Evolutionary conservation across 1,284 basidiomycete species (phyloP).

Genomic region (Tylopilus microsporus): DNA sequence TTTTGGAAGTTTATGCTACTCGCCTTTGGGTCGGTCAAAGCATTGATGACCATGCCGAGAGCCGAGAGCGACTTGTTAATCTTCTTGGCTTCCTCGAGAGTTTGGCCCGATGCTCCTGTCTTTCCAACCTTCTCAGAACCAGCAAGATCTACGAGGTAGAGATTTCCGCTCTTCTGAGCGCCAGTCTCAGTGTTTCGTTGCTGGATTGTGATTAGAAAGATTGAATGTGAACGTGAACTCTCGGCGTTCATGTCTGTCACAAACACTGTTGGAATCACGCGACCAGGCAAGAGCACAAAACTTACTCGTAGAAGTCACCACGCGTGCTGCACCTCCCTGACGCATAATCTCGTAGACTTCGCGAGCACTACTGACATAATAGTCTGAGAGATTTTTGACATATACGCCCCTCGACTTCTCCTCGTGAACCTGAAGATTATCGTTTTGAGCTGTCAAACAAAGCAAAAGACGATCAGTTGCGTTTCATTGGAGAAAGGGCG

Average conservation of each 20-base stretch:
- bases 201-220: slow-evolving; percentile 96
- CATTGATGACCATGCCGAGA: slow-evolving; percentile 99
- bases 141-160: slow-evolving; percentile 97
- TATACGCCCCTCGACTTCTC: slow-evolving; percentile 98
- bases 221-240: slow-evolving; percentile 97
- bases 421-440: slow-evolving; percentile 98
- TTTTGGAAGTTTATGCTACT: slow-evolving; percentile 18
- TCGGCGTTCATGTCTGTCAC: slow-evolving; percentile 99
- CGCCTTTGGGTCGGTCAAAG: slow-evolving; percentile 93
- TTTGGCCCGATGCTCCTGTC: slow-evolving; percentile 98
- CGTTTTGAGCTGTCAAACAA: slow-evolving; percentile 77
- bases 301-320: slow-evolving; percentile 93
- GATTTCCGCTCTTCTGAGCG: slow-evolving; percentile 91
- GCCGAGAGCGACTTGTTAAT: slow-evolving; percentile 99
- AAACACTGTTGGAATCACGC: slow-evolving; percentile 8
- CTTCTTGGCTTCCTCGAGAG: slow-evolving; percentile 99
- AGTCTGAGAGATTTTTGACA: slow-evolving; percentile 96
- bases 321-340: slow-evolving; percentile 86
- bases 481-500: not conserved
- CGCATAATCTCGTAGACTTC: slow-evolving; percentile 99
- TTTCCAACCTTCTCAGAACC: slow-evolving; percentile 99
- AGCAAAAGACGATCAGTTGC: not conserved
- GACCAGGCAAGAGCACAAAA: slow-evolving; percentile 13
- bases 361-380: slow-evolving; percentile 93
- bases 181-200: slow-evolving; percentile 96